Evolutionary conservation across 352 stramenopile genomes (phyloP).

Genomic region (Phytophthora sp.): DNA sequence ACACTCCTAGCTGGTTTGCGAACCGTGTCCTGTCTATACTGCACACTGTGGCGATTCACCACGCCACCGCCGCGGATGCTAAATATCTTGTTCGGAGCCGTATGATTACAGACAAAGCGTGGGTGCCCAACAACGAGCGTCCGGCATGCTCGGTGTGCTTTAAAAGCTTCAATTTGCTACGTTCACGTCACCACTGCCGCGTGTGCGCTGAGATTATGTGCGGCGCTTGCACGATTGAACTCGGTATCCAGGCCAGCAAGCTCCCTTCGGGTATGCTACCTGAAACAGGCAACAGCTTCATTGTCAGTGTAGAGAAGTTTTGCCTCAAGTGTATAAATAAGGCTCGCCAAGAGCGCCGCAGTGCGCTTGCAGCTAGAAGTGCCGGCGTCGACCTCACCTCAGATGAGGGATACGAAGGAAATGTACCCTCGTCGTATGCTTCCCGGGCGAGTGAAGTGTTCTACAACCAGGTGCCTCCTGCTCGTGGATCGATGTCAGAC

Average conservation of each 20-base stretch:
- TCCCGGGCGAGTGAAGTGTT: conserved; percentile 41
- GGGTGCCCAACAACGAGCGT: conserved; percentile 72
- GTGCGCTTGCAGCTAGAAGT: conserved; percentile 29
- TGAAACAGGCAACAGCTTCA: conserved; percentile 52
- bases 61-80: conserved; percentile 58
- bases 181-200: conserved; percentile 80
- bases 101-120: conserved; percentile 70
- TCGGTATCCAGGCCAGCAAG: conserved; percentile 60
- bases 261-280: conserved; percentile 61
- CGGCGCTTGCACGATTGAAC: conserved; percentile 65
- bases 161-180: conserved; percentile 78
- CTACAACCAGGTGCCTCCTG: conserved; percentile 25
- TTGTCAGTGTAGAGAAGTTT: conserved; percentile 83
- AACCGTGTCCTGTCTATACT: conserved; percentile 65
- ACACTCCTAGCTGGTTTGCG: conserved; percentile 72
- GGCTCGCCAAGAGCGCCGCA: conserved; percentile 59
- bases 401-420: conserved; percentile 27
- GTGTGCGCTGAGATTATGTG: conserved; percentile 88
- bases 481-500: conserved; percentile 41
- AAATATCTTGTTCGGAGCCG: conserved; percentile 67
- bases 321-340: conserved; percentile 84
- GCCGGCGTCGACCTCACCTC: conserved; percentile 11
- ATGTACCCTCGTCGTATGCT: conserved; percentile 31
- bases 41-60: conserved; percentile 40
- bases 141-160: conserved; percentile 77